Evolutionary conservation across 163 green algal genomes (phyloP).

Genomic region (Scenedesmus sp.): DNA sequence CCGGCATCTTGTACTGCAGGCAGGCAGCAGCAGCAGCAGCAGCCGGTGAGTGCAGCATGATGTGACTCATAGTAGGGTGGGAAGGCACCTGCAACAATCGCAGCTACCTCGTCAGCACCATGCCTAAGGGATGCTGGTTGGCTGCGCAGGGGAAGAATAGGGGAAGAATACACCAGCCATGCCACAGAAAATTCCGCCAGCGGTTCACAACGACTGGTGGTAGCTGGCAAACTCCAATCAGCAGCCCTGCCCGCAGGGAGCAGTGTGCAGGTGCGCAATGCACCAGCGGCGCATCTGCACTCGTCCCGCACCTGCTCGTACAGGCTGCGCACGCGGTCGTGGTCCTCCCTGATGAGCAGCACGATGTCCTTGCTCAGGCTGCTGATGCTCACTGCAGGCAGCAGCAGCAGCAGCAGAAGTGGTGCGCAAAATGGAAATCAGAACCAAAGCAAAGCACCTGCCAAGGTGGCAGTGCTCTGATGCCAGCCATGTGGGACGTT

Average conservation of each 20-base stretch:
- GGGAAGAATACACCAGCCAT: background rate
- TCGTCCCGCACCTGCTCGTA: background rate
- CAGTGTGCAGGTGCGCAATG: background rate
- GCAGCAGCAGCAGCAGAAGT: background rate
- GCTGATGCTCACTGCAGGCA: background rate
- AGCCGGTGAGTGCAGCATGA: background rate
- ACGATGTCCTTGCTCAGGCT: constrained; percentile 36
- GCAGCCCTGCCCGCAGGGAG: background rate
- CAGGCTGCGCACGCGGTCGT: constrained; percentile 35
- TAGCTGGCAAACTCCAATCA: no score
- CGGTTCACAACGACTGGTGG: no score
- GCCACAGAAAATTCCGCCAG: background rate
- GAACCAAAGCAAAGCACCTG: no score
- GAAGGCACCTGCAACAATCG: no score
- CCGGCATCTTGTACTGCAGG: constrained; percentile 40
- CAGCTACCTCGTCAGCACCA: no score
- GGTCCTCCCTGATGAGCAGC: constrained; percentile 44
- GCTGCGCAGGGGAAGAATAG: background rate
- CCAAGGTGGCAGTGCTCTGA: no score
- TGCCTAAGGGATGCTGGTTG: background rate
- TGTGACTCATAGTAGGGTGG: background rate
- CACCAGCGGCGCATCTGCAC: background rate
- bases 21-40: background rate
- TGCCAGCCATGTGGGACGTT: no score
- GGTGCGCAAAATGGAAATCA: background rate